Evolutionary conservation across 1,284 basidiomycete genomes (phyloP), one percentile per base, ranked within the genome.

Genomic region (Entoloma clypeatum): DNA sequence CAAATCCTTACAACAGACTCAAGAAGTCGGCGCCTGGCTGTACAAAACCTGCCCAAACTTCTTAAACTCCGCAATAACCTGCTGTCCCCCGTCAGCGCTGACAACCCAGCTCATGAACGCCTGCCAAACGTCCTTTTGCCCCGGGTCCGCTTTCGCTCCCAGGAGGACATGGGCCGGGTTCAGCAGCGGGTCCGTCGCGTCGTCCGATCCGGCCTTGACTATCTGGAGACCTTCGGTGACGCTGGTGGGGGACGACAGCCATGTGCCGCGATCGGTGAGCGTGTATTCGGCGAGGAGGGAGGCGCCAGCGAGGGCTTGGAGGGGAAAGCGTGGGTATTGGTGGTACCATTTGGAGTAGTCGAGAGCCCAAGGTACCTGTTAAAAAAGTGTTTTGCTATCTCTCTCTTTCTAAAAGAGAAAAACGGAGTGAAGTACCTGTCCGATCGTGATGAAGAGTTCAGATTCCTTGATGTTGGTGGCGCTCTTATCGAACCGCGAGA

Each of bases 391-490:
- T n/a, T n/a, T 30, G 14, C 4, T 42, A 22, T 16, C 22, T 19
- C 42, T 26, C 45, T 14, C 21, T 37, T n/a, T 32, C 40, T 7
- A 21, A 21, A 21, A 19, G 19, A 40, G 23, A 37, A n/a, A 31
- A 10, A n/a, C 27, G 14, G 18, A 9, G 6, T 13, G 14, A 45
- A 51, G 8, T 50, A 74, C 72, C 56, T 75, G 72, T 11, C 73
- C 72, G n/a, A 75, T 72, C 7, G 50, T 57, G 34, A 64, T 59
- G 41, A 74, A 75, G 10, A 75, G 37, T 36, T 61, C 49, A 23
- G 67, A 71, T 44, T 76, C 72, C 45, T 73, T 75, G 51, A 76
- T 73, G 47, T 75, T 74, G 1, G 72, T 75, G 7, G 74, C 74
- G 34, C 71, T 72, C 47, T 75, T 75, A 45, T 76, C 73, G 43